Percentiles rank a stretch among this genome's conserved stretches.
Evolutionary conservation across 1,139 yeast genomes (phyloP).

Genomic region (Lodderomyces theae): DNA sequence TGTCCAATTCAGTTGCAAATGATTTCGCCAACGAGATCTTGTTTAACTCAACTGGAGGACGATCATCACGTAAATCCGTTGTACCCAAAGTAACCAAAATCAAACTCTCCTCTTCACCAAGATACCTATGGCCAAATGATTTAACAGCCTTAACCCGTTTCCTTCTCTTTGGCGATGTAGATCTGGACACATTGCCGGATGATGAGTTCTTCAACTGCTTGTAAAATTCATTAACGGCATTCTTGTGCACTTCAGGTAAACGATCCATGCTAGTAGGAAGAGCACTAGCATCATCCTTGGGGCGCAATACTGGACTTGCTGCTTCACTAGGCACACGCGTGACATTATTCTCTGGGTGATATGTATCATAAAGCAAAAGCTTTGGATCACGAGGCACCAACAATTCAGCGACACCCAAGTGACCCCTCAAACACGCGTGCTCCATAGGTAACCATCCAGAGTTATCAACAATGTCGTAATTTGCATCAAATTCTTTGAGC

Average conservation of each 20-base stretch:
- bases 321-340: conserved; percentile 24
- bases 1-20: conserved; percentile 79
- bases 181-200: conserved; percentile 20
- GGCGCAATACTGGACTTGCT: conserved; percentile 18
- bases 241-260: conserved; percentile 36
- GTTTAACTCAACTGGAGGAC: conserved; percentile 67
- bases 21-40: conserved; percentile 72
- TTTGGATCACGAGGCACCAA: conserved; percentile 45
- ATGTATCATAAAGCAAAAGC: conserved; percentile 38
- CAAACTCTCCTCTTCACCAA: conserved; percentile 62
- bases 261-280: conserved; percentile 36
- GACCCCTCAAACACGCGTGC: conserved; percentile 91
- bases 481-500: conserved; percentile 54
- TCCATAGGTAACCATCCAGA: conserved; percentile 98
- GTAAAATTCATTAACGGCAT: conserved; percentile 38
- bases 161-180: conserved; percentile 29
- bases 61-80: conserved; percentile 65
- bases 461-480: conserved; percentile 61
- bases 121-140: conserved; percentile 82
- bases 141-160: conserved; percentile 54
- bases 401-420: conserved; percentile 63
- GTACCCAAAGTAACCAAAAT: conserved; percentile 82
- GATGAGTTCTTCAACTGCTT: conserved; percentile 36
- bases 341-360: conserved; percentile 37
- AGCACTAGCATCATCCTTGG: conserved; percentile 16